Percentiles rank a stretch among this genome's conserved stretches.
Evolutionary conservation across 257 asterid genomes (phyloP).

Genomic region (Oldenlandia corymbosa): DNA sequence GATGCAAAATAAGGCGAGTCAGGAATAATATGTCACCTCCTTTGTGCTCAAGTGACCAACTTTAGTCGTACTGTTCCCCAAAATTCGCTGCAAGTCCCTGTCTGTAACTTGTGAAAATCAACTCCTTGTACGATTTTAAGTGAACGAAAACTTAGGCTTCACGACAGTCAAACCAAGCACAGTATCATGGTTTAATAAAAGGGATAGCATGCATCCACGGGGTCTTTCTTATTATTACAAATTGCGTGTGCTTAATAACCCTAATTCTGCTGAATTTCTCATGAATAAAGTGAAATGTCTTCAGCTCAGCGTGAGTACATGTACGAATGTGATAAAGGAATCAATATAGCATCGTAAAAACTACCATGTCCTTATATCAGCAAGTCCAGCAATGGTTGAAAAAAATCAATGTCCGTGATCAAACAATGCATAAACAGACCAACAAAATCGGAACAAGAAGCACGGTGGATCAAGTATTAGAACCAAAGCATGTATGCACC

Average conservation of each 20-base stretch:
- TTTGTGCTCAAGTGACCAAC: slow-evolving; percentile 67
- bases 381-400: background rate
- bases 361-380: background rate
- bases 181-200: background rate
- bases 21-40: slow-evolving; percentile 47
- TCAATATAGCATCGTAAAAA: background rate
- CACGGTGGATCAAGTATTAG: slow-evolving; percentile 11
- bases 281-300: too few relatives aligned
- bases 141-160: background rate
- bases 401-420: background rate
- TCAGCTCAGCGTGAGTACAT: background rate
- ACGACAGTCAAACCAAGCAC: background rate
- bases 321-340: background rate
- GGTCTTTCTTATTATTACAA: background rate
- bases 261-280: background rate
- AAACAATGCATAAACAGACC: background rate
- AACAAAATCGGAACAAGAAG: slow-evolving; percentile 5
- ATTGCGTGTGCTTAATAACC: background rate
- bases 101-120: slow-evolving; percentile 85
- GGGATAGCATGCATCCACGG: background rate
- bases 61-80: slow-evolving; percentile 68
- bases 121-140: slow-evolving; percentile 35
- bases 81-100: slow-evolving; percentile 92
- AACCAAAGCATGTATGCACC: slow-evolving; percentile 41
- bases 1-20: background rate